Evolutionary conservation across 202 grass and related monocot genomes (phyloP), one percentile per base, ranked within the genome.

Genomic region (Elaeis oleifera): DNA sequence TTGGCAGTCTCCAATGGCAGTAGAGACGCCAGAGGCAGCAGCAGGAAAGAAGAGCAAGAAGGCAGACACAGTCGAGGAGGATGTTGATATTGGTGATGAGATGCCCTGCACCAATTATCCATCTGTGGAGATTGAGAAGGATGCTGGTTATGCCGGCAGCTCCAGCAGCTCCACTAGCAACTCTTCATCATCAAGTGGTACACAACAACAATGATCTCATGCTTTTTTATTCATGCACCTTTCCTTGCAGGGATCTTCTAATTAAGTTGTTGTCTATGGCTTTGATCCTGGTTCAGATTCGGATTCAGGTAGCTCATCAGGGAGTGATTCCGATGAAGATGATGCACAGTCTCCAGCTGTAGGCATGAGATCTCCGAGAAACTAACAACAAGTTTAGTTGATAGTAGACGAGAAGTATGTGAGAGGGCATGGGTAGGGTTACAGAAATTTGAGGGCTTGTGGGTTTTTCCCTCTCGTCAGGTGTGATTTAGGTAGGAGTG

Each of bases 31-130:
- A 0, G 29, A 79, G 16, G 18, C 3, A 9, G 17, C 0, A 32
- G 58, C 50, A 0, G 70, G 20, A 24, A 79, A 74, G 44, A 71
- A 67, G 64, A 61, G 16, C 70, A 51, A 60, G 58, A 76, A 76
- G 17, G 60, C n/a, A 2, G 79, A 85, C 29, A 69, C 71, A n/a
- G 86, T 39, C 1, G 91, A 96, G 3, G 91, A 96, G 76, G 89
- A 96, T 62, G 81, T 96, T 24, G 91, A 96, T 50, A 96, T 96
- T 51, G 87, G 84, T 17, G 91, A 96, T 64, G 87, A 90, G 76
- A 85, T 88, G 78, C 91, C 81, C 1, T 50, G 76, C 0, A 57
- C 65, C 39, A 84, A 88, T 70, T 96, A 88, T 59, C 91, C 85
- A 16, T 79, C 91, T 0, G 81, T 96, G 0, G 91, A 90, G 74